Evolutionary conservation across 371 early-diverging fungal genomes (phyloP).

Genomic region (Nosema muscidifuracis): DNA sequence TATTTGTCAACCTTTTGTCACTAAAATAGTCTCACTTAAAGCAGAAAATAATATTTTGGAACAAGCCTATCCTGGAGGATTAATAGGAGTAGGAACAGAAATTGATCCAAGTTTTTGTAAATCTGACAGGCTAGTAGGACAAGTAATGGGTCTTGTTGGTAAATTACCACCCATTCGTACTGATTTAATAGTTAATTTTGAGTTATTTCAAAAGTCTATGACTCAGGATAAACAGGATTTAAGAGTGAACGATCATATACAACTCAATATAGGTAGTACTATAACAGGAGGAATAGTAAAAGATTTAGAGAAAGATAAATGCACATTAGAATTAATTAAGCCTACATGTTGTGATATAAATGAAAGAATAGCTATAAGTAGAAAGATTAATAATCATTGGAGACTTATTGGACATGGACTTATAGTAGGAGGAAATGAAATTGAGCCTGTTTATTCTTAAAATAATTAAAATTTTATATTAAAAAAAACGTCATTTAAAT

Average conservation of each 20-base stretch:
- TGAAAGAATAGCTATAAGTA: conserved; percentile 90
- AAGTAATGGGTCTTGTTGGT: conserved; percentile 89
- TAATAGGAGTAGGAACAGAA: conserved; percentile 97
- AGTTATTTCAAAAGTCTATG: conserved; percentile 84
- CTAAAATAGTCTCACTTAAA: conserved; percentile 78
- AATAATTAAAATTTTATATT: no score
- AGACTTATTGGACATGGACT: conserved; percentile 61
- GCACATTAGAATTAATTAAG: conserved; percentile 77
- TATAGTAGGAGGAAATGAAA: conserved; percentile 33
- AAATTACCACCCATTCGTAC: conserved; percentile 86
- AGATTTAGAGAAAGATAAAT: conserved; percentile 78
- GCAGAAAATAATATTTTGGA: conserved; percentile 85
- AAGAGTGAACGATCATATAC: conserved; percentile 80
- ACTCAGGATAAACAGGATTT: conserved; percentile 80
- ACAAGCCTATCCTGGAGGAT: conserved; percentile 97
- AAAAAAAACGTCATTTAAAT: no score
- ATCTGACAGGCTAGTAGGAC: conserved; percentile 95
- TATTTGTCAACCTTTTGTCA: conserved; percentile 79
- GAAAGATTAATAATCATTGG: conserved; percentile 98
- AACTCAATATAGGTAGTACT: conserved; percentile 95
- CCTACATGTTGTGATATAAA: conserved; percentile 94
- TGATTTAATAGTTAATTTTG: conserved; percentile 87
- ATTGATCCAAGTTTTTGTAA: conserved; percentile 96
- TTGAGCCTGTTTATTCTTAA: conserved; percentile 38
- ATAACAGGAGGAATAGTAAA: conserved; percentile 88